Evolutionary conservation across 495 filamentous ascomycete species (phyloP).

Genomic region (Cenococcum geophilum): DNA sequence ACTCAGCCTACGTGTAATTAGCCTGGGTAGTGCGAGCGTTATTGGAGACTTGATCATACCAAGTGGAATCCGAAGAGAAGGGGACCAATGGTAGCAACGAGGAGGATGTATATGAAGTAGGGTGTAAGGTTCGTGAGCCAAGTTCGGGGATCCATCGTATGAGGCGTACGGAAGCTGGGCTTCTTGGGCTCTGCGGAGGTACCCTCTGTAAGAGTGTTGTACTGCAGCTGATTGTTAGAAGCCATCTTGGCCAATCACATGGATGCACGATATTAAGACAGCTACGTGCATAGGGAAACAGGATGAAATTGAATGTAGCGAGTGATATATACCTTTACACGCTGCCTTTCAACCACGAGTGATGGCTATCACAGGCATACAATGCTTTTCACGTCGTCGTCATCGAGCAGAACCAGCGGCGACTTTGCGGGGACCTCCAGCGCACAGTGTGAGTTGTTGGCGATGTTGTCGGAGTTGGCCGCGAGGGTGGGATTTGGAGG

Average conservation of each 20-base stretch:
- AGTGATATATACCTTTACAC: slow-evolving; percentile 15
- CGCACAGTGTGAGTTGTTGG: background rate
- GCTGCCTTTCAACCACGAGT: background rate
- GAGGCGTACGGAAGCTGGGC: slow-evolving; percentile 17
- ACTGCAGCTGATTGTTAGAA: slow-evolving; percentile 23
- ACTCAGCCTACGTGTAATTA: slow-evolving; percentile 62
- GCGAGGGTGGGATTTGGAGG: slow-evolving; percentile 10
- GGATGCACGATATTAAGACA: background rate
- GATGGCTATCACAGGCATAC: slow-evolving; percentile 21
- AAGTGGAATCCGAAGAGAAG: slow-evolving; percentile 93
- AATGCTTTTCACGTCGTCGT: slow-evolving; percentile 23
- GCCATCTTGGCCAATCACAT: background rate
- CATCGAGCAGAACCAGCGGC: slow-evolving; percentile 17
- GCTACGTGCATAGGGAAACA: background rate
- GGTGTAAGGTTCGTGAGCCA: slow-evolving; percentile 37
- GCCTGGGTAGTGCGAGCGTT: slow-evolving; percentile 8
- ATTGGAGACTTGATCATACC: slow-evolving; percentile 44
- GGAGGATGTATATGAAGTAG: slow-evolving; percentile 39
- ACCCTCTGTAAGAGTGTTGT: slow-evolving; percentile 13
- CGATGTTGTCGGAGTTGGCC: slow-evolving; percentile 23
- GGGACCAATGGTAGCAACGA: slow-evolving; percentile 55
- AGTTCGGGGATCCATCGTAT: slow-evolving; percentile 33
- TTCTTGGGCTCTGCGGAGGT: slow-evolving; percentile 12
- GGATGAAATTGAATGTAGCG: background rate
- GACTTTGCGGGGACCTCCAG: slow-evolving; percentile 14